Base-by-base conservation (phyloP, 1,284 basidiomycete species). In the Blastosporella zonata region DNA sequence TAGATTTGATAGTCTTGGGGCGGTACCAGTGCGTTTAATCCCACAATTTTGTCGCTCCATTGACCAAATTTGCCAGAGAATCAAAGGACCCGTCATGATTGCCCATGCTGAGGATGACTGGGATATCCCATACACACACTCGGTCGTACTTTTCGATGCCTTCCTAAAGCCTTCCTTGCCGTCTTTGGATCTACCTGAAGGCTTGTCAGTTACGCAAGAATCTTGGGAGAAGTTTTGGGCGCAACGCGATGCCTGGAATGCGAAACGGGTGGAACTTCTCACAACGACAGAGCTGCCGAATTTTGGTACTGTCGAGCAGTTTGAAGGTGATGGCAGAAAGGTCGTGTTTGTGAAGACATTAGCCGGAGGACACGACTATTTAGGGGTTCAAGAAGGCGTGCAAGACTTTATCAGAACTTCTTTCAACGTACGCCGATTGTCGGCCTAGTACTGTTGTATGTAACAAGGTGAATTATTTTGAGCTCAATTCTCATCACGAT, bases 31-130 rank as follows among this genome's bases (percentile, higher is more conserved):
- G 58, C 50, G 75, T 57, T 37, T 9, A 18, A 34, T 54, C 34
- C 10, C n/a, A 15, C 43, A 4, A 10, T 37, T 28, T 28, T 21
- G 37, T 9, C 17, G 20, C 27, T 39, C 7, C 10, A 42, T 41
- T 47, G 41, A 53, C 33, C 3, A 22, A 0, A 1, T 25, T 34
- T 17, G 17, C 13, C 59, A 86, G 81, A 70, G 72, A 56, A 78
- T 86, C 46, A 76, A 79, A 27, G 79, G 79, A 0, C 78, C 87
- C 3, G 77, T 93, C 5, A 69, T 96, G 10, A 77, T 97, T 53
- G 81, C 81, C 0, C 93, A 97, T 63, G 83, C 93, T 1, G 75
- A 81, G 56, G 75, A 92, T 61, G 94, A 97, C 68, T 76, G 73
- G 60, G 85, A 92, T 33, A 94, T 97, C 46, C 89, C 89, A 0